A percentile compares a stretch with the other conserved stretches of the same genome.
These are phyloP conservation scores for Boechera retrofracta DNA, from an alignment of 345 rosid genomes.

Conservation along the genomic window DNA sequence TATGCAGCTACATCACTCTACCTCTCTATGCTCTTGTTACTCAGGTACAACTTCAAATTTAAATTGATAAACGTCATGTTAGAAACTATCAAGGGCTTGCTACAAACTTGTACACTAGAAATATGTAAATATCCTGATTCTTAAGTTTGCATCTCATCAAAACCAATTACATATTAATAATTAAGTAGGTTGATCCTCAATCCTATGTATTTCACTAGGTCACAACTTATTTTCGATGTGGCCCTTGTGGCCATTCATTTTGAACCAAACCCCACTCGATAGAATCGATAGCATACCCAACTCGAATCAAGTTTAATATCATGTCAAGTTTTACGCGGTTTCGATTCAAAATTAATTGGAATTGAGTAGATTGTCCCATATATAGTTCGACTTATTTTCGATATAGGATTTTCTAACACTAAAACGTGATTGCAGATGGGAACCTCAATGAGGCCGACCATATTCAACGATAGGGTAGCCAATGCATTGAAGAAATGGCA, in stretches of 20 bases:
- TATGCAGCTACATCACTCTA: slow-evolving; percentile 94
- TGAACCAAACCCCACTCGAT: too few relatives aligned
- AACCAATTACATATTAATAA: too few relatives aligned
- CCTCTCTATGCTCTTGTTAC: slow-evolving; percentile 98
- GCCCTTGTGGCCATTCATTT: too few relatives aligned
- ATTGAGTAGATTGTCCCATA: neutral
- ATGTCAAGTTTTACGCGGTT: too few relatives aligned
- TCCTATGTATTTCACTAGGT: too few relatives aligned
- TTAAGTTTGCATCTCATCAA: neutral
- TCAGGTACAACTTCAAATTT: slow-evolving; percentile 54
- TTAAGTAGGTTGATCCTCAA: too few relatives aligned
- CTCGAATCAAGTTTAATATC: too few relatives aligned
- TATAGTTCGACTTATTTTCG: neutral
- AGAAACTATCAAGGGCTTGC: neutral
- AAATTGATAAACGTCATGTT: neutral
- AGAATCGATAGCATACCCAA: too few relatives aligned
- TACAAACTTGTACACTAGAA: neutral
- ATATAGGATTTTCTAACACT: neutral
- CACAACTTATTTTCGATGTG: too few relatives aligned
- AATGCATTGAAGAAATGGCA: slow-evolving; percentile 86
- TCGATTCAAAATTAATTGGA: too few relatives aligned
- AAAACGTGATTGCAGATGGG: slow-evolving; percentile 72
- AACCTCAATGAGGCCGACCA: slow-evolving; percentile 79
- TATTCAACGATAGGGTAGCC: slow-evolving; percentile 79
- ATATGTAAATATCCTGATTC: neutral